Conservation (phyloP, 805 yeast genomes). For the Tetrapisispora iriomotensis region DNA sequence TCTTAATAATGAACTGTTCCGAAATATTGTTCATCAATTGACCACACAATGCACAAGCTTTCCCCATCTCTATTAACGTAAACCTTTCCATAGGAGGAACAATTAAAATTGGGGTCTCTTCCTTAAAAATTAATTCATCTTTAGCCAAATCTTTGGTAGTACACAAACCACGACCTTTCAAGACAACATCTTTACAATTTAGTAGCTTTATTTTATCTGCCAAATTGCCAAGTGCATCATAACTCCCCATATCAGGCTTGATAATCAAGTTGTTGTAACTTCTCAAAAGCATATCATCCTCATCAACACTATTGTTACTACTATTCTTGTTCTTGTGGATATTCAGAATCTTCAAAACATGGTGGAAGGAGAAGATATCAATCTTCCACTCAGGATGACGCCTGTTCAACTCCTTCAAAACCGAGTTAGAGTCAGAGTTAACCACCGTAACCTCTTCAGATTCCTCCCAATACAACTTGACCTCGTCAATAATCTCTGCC, state of each 20-base stretch:
- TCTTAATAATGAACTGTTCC: conserved; percentile 25
- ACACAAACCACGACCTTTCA: conserved; percentile 30
- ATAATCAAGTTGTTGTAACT: conserved; percentile 39
- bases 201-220: neutral
- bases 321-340: conserved; percentile 22
- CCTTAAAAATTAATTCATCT: conserved; percentile 54
- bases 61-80: conserved; percentile 46
- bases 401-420: conserved; percentile 37
- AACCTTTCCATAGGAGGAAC: conserved; percentile 62
- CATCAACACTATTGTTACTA: neutral
- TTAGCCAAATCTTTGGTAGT: conserved; percentile 38
- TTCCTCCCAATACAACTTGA: conserved; percentile 57
- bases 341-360: conserved; percentile 42
- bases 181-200: conserved; percentile 1
- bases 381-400: conserved; percentile 52
- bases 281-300: conserved; percentile 28
- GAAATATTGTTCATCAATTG: conserved; percentile 32
- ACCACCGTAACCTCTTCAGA: conserved; percentile 50
- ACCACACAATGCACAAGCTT: conserved; percentile 69
- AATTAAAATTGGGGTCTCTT: conserved; percentile 44
- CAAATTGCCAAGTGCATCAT: neutral
- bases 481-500: conserved; percentile 48
- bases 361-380: conserved; percentile 1
- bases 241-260: conserved; percentile 7
- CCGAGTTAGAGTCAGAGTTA: conserved; percentile 45